Base-by-base conservation (phyloP, 345 rosid genomes). In the Eutrema yunnanense region DNA sequence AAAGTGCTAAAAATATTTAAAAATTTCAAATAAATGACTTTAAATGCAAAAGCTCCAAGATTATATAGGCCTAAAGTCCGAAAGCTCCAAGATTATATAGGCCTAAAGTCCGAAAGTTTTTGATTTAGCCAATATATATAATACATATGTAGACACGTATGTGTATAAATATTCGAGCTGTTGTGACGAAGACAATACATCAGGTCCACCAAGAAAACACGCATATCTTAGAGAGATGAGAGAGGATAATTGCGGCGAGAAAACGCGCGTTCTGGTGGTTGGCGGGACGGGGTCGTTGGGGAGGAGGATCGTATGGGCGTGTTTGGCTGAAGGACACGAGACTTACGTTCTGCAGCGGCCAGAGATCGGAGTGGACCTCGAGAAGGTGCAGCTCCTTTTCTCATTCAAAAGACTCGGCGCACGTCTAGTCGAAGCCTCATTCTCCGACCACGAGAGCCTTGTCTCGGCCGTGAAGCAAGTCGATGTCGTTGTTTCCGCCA, bases 251-350 rank as follows among this genome's bases (percentile, higher is more conserved):
- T 6, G 12, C 51, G 46, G 54, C 37, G 54, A 52, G 56, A 73
- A 84, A 79, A 56, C 77, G 16, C 56, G 65, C 3, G 92, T 92
- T 19, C 72, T 92, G 9, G 80, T 92, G 3, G 72, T 85, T 9
- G 93, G 92, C 6, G 97, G 86, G n/a, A 89, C 88, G 1, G 93
- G 96, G 12, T 83, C 84, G 70, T 41, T 92, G 13, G 97, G 97
- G 32, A 89, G 76, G 83, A 81, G 93, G 64, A 73, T 92, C 58
- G 96, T 85, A 37, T 77, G 62, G 72, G 93, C 93, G 7, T 81
- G 97, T 69, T 77, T 92, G 65, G 83, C 37, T 5, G 76, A 62
- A 50, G 96, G 93, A 1, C 92, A 89, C 48, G 72, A 78, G 46
- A 92, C 92, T 6, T 86, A 76, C 11, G 71, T 89, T 8, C 77